Evolutionary conservation across 306 rosid species (phyloP), one percentile per base, ranked within the genome.

Genomic region (Dryas octopetala): DNA sequence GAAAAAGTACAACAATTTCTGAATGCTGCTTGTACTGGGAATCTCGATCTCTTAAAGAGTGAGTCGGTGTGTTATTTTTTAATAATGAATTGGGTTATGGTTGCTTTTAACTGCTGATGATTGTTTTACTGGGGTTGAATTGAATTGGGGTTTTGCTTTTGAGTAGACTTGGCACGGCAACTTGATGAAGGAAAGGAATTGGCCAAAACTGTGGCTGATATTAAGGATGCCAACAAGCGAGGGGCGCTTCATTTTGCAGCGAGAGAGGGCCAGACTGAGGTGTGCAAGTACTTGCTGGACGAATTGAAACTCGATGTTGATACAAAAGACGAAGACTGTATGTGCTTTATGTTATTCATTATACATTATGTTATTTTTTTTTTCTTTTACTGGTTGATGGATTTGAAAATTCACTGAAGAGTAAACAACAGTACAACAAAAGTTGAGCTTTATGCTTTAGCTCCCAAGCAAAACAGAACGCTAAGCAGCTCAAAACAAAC

Each of bases 241-340:
- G 97, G 97, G 9, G 99, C 99, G 4, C 86, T 95, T 41, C 99
- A 92, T 78, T 95, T 95, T 61, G 97, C 99, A 0, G 93, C 99
- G 3, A 88, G 88, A 2, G 97, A 92, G 75, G 98, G 98, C 55
- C 85, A 92, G 74, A 90, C 91, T 32, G 91, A 91, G 70, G 85
- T 95, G 64, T 90, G 98, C 80, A 78, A 83, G 19, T 92, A 89
- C 77, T 87, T 96, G 71, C 51, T 96, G 38, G 85, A 83, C 78
- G 93, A 92, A 9, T 82, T 96, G 89, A 96, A 96, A 70, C 92
- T 96, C 17, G 77, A 78, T 23, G 91, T 88, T 2, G 93, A 96
- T 84, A 78, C 91, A 1, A 86, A 70, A 78, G 99, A 96, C n/a
- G 99, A 96, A 66, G 99, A 96, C 57, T 98, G 99, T 81, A 75